Evolutionary conservation across 495 filamentous ascomycete genomes (phyloP), one percentile per base, ranked within the genome.

Genomic region (Aspergillus bridgeri): DNA sequence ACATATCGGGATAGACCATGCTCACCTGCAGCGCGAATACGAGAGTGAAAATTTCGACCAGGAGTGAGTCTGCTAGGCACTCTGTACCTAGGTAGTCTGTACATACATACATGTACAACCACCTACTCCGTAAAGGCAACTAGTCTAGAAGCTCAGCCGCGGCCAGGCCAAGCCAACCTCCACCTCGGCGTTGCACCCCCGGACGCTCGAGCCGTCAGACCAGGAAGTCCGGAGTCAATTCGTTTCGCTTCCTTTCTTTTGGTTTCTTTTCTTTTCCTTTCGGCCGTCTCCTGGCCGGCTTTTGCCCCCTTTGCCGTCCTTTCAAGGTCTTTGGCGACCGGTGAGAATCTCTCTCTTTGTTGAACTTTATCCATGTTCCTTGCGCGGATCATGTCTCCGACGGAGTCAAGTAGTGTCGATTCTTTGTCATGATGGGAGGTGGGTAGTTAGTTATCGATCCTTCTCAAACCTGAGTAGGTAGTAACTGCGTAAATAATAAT

Each of bases 141-240:
- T n/a, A n/a, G n/a, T n/a, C n/a, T n/a, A n/a, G n/a, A 15, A 38
- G 33, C 33, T 38, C 33, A 13, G 33, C 33, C 11, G 11, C 33
- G 33, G 33, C 33, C 33, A 38, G 33, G 9, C 33, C 33, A 13
- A 38, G 6, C 13, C 13, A 38, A 15, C 9, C 38, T 25, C 17
- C 48, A 24, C 33, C 48, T 23, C 33, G 48, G 48, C 48, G 48
- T 33, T 51, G 48, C 33, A 51, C 33, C 48, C 48, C 48, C 24
- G 33, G 48, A 33, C 33, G 46, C 46, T 48, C 48, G 24, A 51
- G 33, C 33, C 33, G 33, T 38, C 33, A 38, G n/a, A n/a, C n/a
- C n/a, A n/a, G n/a, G n/a, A n/a, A n/a, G n/a, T n/a, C n/a, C n/a
- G n/a, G n/a, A n/a, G n/a, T n/a, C n/a, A n/a, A n/a, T n/a, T n/a